Conservation (phyloP, 257 asterid species). For the Asclepias syriaca region DNA sequence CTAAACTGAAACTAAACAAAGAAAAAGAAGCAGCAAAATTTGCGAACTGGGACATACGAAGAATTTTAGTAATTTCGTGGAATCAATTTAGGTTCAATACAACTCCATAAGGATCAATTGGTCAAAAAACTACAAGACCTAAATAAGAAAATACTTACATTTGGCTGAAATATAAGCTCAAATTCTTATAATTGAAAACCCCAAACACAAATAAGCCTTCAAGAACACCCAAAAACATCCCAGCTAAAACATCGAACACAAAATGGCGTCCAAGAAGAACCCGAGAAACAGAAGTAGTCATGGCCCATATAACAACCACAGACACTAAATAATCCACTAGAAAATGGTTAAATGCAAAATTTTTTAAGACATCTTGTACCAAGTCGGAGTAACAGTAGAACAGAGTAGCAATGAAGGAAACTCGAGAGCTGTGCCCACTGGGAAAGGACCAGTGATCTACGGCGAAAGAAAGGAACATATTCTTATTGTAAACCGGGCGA, state of each 20-base stretch:
- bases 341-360: constrained; percentile 17
- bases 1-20: background rate
- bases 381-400: constrained; percentile 28
- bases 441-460: constrained; percentile 99
- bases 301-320: constrained; percentile 57
- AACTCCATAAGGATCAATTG: background rate
- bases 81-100: background rate
- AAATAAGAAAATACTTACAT: constrained; percentile 31
- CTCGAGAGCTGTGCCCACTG: constrained; percentile 85
- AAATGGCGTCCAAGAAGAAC: constrained; percentile 82
- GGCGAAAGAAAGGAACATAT: constrained; percentile 74
- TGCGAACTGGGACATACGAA: background rate
- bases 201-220: constrained; percentile 58
- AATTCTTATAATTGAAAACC: constrained; percentile 38
- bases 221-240: constrained; percentile 57
- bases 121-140: background rate
- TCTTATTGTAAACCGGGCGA: constrained; percentile 81
- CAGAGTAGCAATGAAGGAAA: constrained; percentile 54
- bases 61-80: background rate
- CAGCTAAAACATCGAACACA: constrained; percentile 65
- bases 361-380: constrained; percentile 19
- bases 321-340: constrained; percentile 32
- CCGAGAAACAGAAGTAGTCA: constrained; percentile 54
- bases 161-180: constrained; percentile 30
- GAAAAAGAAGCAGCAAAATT: background rate